Base-by-base conservation (phyloP, 176 grass and related monocot species). In the Musa acuminata region DNA sequence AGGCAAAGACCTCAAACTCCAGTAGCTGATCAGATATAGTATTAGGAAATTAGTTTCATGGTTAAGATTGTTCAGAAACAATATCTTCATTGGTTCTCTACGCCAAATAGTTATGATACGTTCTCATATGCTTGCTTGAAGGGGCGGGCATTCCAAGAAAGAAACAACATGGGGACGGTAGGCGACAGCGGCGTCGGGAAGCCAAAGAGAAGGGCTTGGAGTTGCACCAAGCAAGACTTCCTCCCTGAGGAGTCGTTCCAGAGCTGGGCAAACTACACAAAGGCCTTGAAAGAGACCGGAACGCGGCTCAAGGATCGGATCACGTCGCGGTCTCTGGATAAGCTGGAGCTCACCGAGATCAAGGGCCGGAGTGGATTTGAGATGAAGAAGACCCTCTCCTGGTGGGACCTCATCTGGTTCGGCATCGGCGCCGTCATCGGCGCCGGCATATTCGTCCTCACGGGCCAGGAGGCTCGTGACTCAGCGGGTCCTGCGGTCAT, bases 381-480 rank as follows among this genome's bases (percentile, higher is more conserved):
- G 11, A 65, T 77, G 75, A 77, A 63, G 59, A 64, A 51, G 20
- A 64, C 2, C 20, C 75, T 77, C 43, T 2, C 75, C 43, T 77
- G 75, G 75, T 77, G 75, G 75, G 75, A 77, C n/a, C 58, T 77
- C 48, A 77, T 64, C 9, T 77, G 75, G 75, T 65, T 77, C 43
- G 75, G 75, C 43, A n/a, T 77, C n/a, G 55, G 75, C 3, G 19
- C 55, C 3, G 75, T 77, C 48, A 64, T 77, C 60, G 75, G 75
- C 35, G 35, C 75, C 11, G 75, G 75, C n/a, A 77, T 77, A 11
- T 77, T 77, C 55, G 75, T 77, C 35, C 75, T 77, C 19, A 65
- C 75, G 10, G 75, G 75, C n/a, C 75, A 76, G 20, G 74, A 76
- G 57, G 74, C 74, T 1, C 57, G 20, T 6, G n/a, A 76, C 2